Evolutionary conservation across 2,329 filamentous ascomycete species (phyloP).

Genomic region (Curvularia lunata): DNA sequence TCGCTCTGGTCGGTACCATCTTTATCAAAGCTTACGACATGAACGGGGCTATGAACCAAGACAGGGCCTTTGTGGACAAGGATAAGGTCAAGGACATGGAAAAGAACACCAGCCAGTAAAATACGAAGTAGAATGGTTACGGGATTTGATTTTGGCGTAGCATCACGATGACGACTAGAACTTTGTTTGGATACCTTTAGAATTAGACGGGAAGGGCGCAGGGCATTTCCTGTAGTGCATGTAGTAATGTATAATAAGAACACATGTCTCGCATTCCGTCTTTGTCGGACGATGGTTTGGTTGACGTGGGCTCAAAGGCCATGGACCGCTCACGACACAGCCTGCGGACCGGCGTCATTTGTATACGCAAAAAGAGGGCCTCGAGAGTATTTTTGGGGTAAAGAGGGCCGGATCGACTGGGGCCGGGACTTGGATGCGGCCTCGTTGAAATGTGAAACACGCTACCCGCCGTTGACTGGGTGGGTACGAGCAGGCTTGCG

Average conservation of each 20-base stretch:
- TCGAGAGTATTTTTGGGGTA: slow-evolving; percentile 10
- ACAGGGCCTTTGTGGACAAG: slow-evolving; percentile 57
- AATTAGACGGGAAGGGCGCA: not conserved
- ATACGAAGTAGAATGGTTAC: not conserved
- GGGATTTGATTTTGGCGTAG: slow-evolving; percentile 1
- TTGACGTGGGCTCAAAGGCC: not conserved
- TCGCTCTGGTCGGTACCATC: slow-evolving; percentile 59
- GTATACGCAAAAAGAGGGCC: not conserved
- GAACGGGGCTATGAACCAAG: slow-evolving; percentile 55
- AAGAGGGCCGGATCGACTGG: slow-evolving; percentile 6
- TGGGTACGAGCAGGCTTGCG: slow-evolving; percentile 25
- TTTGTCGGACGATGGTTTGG: not conserved
- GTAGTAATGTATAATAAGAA: not conserved
- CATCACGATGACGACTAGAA: not conserved
- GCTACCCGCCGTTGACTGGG: slow-evolving; percentile 24
- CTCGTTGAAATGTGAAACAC: slow-evolving; percentile 36
- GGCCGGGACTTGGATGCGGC: slow-evolving; percentile 20
- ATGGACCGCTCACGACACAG: not conserved
- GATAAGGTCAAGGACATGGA: slow-evolving; percentile 33
- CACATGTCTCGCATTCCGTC: not conserved
- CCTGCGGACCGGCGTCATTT: not conserved
- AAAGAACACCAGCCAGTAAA: slow-evolving; percentile 15
- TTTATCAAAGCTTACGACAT: slow-evolving; percentile 59
- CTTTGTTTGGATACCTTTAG: not conserved
- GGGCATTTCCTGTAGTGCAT: not conserved